Evolutionary conservation across 495 filamentous ascomycete species (phyloP).

Genomic region (Penicillium robsamsonii): DNA sequence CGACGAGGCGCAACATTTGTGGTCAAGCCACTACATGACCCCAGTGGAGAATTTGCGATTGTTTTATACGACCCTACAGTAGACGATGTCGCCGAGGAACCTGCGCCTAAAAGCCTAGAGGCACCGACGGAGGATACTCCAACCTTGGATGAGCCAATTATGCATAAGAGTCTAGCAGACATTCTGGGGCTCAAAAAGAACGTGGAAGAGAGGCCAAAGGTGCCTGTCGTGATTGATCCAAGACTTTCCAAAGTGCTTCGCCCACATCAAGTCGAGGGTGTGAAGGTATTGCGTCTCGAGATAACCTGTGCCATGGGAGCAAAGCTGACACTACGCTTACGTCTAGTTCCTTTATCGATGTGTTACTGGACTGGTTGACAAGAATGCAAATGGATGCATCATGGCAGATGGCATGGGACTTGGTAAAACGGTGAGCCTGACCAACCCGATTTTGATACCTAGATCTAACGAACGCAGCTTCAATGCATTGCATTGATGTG

Average conservation of each 20-base stretch:
- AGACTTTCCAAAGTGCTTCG: conserved; percentile 85
- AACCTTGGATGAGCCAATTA: conserved; percentile 73
- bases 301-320: background rate
- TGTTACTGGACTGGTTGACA: conserved; percentile 90
- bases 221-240: conserved; percentile 97
- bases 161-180: conserved; percentile 93
- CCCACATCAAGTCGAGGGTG: conserved; percentile 97
- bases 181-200: conserved; percentile 94
- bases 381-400: conserved; percentile 94
- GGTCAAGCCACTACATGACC: conserved; percentile 90
- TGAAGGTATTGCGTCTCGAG: conserved; percentile 56
- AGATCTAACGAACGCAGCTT: conserved; percentile 49
- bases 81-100: conserved; percentile 70
- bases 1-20: conserved; percentile 80
- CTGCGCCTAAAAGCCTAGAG: conserved; percentile 53
- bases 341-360: conserved; percentile 82
- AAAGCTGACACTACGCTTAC: conserved; percentile 6
- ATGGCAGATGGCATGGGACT: conserved; percentile 99
- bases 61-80: conserved; percentile 94
- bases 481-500: conserved; percentile 86
- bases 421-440: conserved; percentile 74
- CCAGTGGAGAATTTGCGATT: conserved; percentile 93
- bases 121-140: conserved; percentile 49
- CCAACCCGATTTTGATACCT: background rate
- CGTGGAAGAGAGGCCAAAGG: conserved; percentile 74